Evolutionary conservation across 129 eudicot genomes (phyloP).

Genomic region (Heracleum sosnowskyi): DNA sequence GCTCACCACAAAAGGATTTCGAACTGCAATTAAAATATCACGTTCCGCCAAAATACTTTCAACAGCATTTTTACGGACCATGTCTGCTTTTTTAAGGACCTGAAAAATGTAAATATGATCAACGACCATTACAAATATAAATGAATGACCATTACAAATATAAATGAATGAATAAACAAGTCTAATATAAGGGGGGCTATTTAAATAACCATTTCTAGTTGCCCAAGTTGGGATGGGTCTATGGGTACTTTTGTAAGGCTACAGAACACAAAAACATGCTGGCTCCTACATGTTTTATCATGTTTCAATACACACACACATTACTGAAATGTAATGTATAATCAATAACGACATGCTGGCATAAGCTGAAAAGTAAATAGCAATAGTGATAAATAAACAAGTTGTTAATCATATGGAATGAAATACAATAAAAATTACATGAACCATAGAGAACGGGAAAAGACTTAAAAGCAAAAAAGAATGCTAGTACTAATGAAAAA

Average conservation of each 20-base stretch:
- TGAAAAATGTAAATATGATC: slow-evolving; percentile 18
- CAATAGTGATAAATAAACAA: too few species aligned
- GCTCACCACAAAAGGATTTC: slow-evolving; percentile 99
- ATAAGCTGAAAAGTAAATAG: too few species aligned
- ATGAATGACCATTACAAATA: not conserved
- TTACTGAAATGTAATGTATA: too few species aligned
- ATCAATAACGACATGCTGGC: too few species aligned
- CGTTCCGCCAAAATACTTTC: slow-evolving; percentile 98
- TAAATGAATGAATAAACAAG: not conserved
- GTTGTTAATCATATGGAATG: too few species aligned
- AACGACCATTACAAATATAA: not conserved
- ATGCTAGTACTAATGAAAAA: too few species aligned
- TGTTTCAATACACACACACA: too few species aligned
- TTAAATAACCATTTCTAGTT: not conserved
- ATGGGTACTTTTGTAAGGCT: not conserved
- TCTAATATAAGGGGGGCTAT: not conserved
- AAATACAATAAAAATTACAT: too few species aligned
- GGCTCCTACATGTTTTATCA: too few species aligned
- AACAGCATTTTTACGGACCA: slow-evolving; percentile 95
- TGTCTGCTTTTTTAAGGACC: slow-evolving; percentile 95
- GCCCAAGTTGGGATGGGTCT: not conserved
- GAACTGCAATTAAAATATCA: slow-evolving; percentile 83
- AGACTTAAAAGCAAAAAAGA: too few species aligned
- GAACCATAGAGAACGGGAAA: too few species aligned
- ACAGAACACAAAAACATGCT: not conserved